These are phyloP conservation scores for Purpureocillium lavendulum DNA, from an alignment of 2,329 filamentous ascomycete genomes.

Conservation along the genomic window DNA sequence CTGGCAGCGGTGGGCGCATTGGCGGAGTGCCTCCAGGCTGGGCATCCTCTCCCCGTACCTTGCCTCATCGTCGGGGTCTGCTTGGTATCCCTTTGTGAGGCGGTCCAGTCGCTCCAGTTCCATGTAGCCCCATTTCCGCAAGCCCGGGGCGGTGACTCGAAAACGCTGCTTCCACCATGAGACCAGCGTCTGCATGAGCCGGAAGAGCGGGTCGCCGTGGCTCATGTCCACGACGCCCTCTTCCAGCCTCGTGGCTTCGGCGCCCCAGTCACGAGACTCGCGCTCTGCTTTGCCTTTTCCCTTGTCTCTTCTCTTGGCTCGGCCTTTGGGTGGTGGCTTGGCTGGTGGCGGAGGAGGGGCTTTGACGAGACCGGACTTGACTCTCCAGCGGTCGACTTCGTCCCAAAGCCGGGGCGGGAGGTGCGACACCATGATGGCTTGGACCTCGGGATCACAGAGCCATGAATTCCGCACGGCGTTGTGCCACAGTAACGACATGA, in stretches of 20 bases:
- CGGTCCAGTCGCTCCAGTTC: slow-evolving; percentile 64
- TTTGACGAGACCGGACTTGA: slow-evolving; percentile 55
- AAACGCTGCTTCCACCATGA: slow-evolving; percentile 88
- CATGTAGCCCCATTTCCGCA: slow-evolving; percentile 89
- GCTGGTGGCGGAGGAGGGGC: slow-evolving; percentile 19
- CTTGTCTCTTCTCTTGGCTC: slow-evolving; percentile 16
- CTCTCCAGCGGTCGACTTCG: slow-evolving; percentile 66
- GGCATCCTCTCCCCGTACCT: slow-evolving; percentile 69
- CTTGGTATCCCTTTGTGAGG: slow-evolving; percentile 62
- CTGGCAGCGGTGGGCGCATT: slow-evolving; percentile 57
- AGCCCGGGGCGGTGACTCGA: slow-evolving; percentile 63
- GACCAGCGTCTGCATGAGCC: slow-evolving; percentile 66
- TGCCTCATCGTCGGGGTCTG: slow-evolving; percentile 51
- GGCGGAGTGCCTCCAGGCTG: slow-evolving; percentile 59
- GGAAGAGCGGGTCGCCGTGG: slow-evolving; percentile 71
- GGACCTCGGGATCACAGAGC: slow-evolving; percentile 68
- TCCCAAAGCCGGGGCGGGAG: slow-evolving; percentile 59
- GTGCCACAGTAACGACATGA: slow-evolving; percentile 81
- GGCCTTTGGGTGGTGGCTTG: slow-evolving; percentile 14
- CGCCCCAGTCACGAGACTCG: slow-evolving; percentile 55
- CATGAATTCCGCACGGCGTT: slow-evolving; percentile 81
- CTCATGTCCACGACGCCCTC: slow-evolving; percentile 68
- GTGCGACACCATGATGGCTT: slow-evolving; percentile 67
- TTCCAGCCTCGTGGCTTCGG: slow-evolving; percentile 60
- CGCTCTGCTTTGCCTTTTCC: slow-evolving; percentile 23